Evolutionary conservation across 106 monocot genomes (phyloP), one percentile per base, ranked within the genome.

Genomic region (Xerophyta viscosa): DNA sequence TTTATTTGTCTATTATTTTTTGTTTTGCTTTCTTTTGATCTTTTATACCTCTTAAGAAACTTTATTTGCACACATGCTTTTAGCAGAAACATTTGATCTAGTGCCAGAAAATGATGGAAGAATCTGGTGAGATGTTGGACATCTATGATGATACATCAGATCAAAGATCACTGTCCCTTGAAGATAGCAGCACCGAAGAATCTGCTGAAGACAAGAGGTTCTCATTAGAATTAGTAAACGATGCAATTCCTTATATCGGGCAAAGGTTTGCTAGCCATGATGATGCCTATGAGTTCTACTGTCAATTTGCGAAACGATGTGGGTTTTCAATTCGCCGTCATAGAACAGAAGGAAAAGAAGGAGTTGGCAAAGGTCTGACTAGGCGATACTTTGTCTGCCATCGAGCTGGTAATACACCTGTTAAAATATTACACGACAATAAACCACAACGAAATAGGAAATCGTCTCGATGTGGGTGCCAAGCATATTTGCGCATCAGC

Each of bases 241-340:
- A 80, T 53, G 29, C 46, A 33, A 45, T 66, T 66, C 86, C 86
- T 28, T 91, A 72, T 31, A 72, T 86, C 47, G 91, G 91, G 37
- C 85, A 86, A 55, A 74, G 64, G 31, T 91, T 91, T 58, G 65
- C 30, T 1, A 78, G 64, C 36, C 91, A 91, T 61, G 91, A 91
- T 66, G 81, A 65, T 66, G 85, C 91, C 26, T 82, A 86, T 53
- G 81, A 91, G 25, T 85, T 72, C 60, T 91, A 91, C 61, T 66
- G 75, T 48, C 65, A 75, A 46, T 91, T 91, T 64, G 85, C 91
- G 19, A 86, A 78, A 48, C 56, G 56, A 21, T 54, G 77, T 54
- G 91, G 91, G 9, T 91, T 91, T 60, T 91, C 91, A 8, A 91
- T 86, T 64, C 77, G 91, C 3, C 71, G 86, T 9, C 91, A 86